Evolutionary conservation across 1,284 basidiomycete species (phyloP).

Genomic region (Vanrija sp.): DNA sequence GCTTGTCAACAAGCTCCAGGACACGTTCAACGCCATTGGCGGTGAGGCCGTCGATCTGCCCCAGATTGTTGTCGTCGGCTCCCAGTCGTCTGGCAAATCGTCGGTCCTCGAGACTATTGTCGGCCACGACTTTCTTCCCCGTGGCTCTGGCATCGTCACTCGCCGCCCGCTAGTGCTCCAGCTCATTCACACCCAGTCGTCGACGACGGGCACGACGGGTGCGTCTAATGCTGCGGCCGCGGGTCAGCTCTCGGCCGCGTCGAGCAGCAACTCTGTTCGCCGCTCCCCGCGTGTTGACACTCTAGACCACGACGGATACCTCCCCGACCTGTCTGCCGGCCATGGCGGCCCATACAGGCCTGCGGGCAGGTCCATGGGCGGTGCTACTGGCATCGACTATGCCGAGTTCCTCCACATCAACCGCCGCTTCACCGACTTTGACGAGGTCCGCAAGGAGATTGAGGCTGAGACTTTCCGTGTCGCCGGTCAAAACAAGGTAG

Average conservation of each 20-base stretch:
- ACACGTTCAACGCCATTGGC: conserved; percentile 53
- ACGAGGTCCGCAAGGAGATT: conserved; percentile 91
- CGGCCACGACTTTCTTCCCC: conserved; percentile 90
- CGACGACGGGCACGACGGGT: too few relatives aligned
- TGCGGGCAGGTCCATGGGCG: conserved; percentile 26
- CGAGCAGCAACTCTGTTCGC: not conserved
- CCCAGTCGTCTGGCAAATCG: conserved; percentile 56
- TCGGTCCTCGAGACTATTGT: conserved; percentile 68
- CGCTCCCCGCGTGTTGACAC: not conserved
- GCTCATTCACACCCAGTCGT: conserved; percentile 75
- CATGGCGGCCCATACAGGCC: conserved; percentile 19
- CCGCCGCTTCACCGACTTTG: conserved; percentile 92
- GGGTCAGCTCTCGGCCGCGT: not conserved
- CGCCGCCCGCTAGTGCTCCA: conserved; percentile 91
- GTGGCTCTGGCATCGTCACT: conserved; percentile 73
- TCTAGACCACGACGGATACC: conserved; percentile 30
- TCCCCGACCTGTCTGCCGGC: conserved; percentile 34
- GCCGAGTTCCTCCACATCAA: conserved; percentile 96
- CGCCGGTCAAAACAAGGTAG: conserved; percentile 89
- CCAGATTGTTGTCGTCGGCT: conserved; percentile 50
- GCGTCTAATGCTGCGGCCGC: too few relatives aligned
- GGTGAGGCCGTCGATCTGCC: conserved; percentile 57
- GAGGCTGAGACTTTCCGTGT: conserved; percentile 97
- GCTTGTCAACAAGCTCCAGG: conserved; percentile 90
- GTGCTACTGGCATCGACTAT: conserved; percentile 65